A percentile compares a stretch with the other conserved stretches of the same genome.
phyloP scores from a whole-genome alignment of 2,329 filamentous ascomycete genomes.

The Fusarium nurragi region DNA sequence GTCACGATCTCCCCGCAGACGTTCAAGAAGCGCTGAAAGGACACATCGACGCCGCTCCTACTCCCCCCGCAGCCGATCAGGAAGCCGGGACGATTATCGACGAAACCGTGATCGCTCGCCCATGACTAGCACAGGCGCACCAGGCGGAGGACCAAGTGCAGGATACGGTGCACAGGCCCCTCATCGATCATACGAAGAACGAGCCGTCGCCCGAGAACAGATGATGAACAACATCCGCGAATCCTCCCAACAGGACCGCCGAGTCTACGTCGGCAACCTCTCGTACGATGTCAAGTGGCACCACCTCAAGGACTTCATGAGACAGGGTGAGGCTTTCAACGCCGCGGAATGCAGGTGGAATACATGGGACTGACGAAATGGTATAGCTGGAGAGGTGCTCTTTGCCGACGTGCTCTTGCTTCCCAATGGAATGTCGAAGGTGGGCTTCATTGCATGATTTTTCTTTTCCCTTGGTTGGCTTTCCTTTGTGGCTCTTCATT shows the following conservation, averaged over 20 bases:
- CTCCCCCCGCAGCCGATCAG: conserved; percentile 80
- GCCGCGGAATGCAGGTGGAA: conserved; percentile 42
- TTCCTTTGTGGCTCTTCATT: conserved; percentile 74
- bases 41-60: conserved; percentile 77
- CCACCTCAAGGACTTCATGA: conserved; percentile 99
- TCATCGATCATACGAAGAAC: conserved; percentile 85
- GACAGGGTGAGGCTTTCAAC: conserved; percentile 79
- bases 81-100: conserved; percentile 79
- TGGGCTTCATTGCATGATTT: conserved; percentile 91
- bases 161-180: conserved; percentile 68
- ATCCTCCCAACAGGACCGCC: conserved; percentile 96
- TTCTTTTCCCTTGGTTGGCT: conserved; percentile 76
- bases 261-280: conserved; percentile 98
- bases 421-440: conserved; percentile 99
- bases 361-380: conserved; percentile 52
- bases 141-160: conserved; percentile 74
- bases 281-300: conserved; percentile 99
- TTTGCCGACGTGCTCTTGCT: conserved; percentile 99
- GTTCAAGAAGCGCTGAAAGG: conserved; percentile 84
- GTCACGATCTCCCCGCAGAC: conserved; percentile 80
- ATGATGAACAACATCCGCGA: conserved; percentile 97
- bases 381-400: conserved; percentile 94
- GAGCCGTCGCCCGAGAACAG: conserved; percentile 83
- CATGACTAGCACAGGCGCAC: conserved; percentile 79
- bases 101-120: conserved; percentile 81